Evolutionary conservation across 148 eudicot species (phyloP), one percentile per base, ranked within the genome.

Genomic region (Camellia japonica): DNA sequence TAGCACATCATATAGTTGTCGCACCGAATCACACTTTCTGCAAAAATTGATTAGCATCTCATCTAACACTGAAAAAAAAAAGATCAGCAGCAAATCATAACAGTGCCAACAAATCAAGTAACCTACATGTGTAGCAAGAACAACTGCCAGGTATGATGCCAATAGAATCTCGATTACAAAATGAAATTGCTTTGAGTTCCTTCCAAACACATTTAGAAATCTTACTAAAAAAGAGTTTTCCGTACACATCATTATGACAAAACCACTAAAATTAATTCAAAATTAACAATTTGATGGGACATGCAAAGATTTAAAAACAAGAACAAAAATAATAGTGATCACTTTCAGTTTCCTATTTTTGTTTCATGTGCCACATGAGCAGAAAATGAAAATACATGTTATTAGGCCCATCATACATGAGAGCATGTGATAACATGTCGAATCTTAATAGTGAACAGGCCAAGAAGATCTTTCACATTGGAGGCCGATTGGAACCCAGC

Each of bases 401-500:
- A 68, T 44, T 16, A 42, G 49, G 71, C 49, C 52, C 72, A 1
- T 44, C 46, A 2, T 43, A 43, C 23, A 44, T 18, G 52, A 68
- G 72, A 68, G 72, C 13, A 6, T 68, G 52, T 7, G 52, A 15
- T 42, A 44, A 68, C 23, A 68, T 68, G 51, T 68, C 2, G 16
- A 69, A 44, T 41, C 54, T 44, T 18, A 71, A n/a, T 47, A n/a
- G 13, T 9, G 38, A 38, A 65, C 23, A 38, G 11, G 15, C 54
- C 59, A 51, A 20, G 55, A 18, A 62, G 9, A 75, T 68, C 52
- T 20, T 52, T 88, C 83, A 92, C 90, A 89, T 79, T 18, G 91
- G 83, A 62, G 92, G 92, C 52, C 78, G 87, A 71, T 84, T 90
- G 66, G 92, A 80, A 83, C 89, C 91, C 44, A 90, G 91, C 75